These are phyloP conservation scores for Xylariaceae sp. DNA, from an alignment of 2,329 filamentous ascomycete genomes.

Conservation along the genomic window DNA sequence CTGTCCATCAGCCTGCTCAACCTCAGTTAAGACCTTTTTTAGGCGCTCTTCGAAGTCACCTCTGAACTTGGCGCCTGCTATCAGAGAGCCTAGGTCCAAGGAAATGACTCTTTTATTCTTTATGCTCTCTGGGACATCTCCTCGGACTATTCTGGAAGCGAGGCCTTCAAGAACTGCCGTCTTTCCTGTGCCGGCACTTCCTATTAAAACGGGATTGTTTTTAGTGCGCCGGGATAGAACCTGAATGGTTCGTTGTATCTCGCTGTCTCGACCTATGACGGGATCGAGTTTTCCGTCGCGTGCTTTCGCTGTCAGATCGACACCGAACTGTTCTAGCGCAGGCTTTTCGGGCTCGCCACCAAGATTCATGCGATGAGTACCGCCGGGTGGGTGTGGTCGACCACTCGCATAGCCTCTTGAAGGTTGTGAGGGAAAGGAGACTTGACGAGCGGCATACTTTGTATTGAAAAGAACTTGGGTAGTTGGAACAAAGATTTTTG, in stretches of 20 bases:
- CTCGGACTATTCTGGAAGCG: slow-evolving; percentile 82
- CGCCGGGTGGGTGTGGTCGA: slow-evolving; percentile 80
- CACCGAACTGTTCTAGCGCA: slow-evolving; percentile 83
- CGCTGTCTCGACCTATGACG: slow-evolving; percentile 86
- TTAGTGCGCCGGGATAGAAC: slow-evolving; percentile 89
- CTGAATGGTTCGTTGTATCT: slow-evolving; percentile 93
- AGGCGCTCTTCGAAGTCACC: slow-evolving; percentile 95
- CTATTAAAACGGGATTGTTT: slow-evolving; percentile 94
- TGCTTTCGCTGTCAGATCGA: slow-evolving; percentile 83
- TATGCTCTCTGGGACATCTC: slow-evolving; percentile 92
- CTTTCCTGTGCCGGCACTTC: slow-evolving; percentile 86
- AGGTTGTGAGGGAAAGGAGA: slow-evolving; percentile 18
- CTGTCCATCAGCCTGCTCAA: slow-evolving; percentile 80
- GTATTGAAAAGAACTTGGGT: too few species aligned
- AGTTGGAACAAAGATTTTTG: slow-evolving; percentile 19
- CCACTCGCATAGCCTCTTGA: slow-evolving; percentile 62
- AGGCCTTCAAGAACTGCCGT: slow-evolving; percentile 90
- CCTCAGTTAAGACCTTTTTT: slow-evolving; percentile 87
- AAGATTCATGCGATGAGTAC: slow-evolving; percentile 91
- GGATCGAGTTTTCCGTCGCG: slow-evolving; percentile 89
- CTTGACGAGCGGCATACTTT: too few species aligned
- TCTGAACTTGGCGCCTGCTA: slow-evolving; percentile 91
- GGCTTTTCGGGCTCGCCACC: slow-evolving; percentile 72
- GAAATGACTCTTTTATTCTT: slow-evolving; percentile 89
- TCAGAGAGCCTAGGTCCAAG: slow-evolving; percentile 84